Base-by-base conservation (phyloP, 257 asterid species). In the Prunella vulgaris region DNA sequence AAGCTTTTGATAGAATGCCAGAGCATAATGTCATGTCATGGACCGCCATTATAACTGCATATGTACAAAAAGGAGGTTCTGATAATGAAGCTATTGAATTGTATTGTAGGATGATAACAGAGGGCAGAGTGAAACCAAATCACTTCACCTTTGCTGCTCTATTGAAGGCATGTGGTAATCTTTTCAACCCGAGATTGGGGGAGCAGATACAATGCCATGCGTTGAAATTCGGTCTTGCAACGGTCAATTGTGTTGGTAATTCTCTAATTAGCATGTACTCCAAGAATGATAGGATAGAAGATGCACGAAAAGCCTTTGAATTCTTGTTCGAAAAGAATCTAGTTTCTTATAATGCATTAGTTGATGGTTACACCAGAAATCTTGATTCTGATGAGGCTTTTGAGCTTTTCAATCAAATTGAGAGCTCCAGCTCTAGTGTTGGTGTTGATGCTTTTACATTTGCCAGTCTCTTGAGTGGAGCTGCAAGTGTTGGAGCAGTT, bases 11-110 rank as follows among this genome's bases (percentile, higher is more conserved):
- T 74, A 75, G 77, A 72, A 90, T 93, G 92, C 78, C 75, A 4
- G 77, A 76, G 69, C 99, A 87, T 74, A 90, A 89, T 81, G 95
- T 93, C 70, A 93, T 90, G 96, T 90, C 99, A 1, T 93, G 97
- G 99, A 90, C 97, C 42, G 89, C 97, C 4, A 68, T 86, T 42
- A 87, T 90, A 62, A 87, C 91, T 0, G 95, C 91, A 13, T 93
- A 84, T 60, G 95, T 86, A 58, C 96, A 83, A 76, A 86, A 76
- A 38, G 93, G 85, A 38, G 80, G 79, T 22, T 48, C 27, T 44
- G 87, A 84, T 30, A 14, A 28, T 32, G 96, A 86, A 82, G 95
- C 99, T 27, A 66, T 93, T 52, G 71, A 81, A 2, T 78, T 90
- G 82, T 90, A 84, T 72, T 52, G 64, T 71, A 83, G 80, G 81